Base-by-base conservation (phyloP, 192 early-diverging fungal genomes). In the Podila epigama region DNA sequence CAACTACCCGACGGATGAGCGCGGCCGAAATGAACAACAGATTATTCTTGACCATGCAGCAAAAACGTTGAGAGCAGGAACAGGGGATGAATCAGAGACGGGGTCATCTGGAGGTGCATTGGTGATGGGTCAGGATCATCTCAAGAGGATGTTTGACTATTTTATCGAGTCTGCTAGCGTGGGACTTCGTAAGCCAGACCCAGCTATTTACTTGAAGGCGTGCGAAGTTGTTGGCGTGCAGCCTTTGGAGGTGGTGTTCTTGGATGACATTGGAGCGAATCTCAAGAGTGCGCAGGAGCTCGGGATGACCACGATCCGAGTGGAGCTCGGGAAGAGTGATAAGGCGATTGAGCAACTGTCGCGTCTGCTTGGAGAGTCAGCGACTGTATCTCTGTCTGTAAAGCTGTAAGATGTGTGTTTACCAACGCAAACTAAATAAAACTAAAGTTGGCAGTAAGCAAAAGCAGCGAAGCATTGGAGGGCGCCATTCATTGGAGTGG, bases 241-340 rank as follows among this genome's bases (percentile, higher is more conserved):
- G 16, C 93, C 95, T 10, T 33, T 70, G 0, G 85, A 95, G 55
- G 86, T 75, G 5, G 85, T 95, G 36, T 95, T 96, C 66, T 63
- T 96, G 51, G 95, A 96, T 81, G 95, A 96, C 66, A 95, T 96
- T 72, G 89, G 87, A 20, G 80, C 63, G 6, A 95, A 95, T 51
- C 66, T 95, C 57, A 86, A 89, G 36, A 82, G 91, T 2, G 93
- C 95, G 1, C 79, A 87, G 36, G 69, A 81, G 1, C 80, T 95
- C 5, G 93, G 93, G 31, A 90, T 93, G 86, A 80, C 68, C 1
- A 89, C 90, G 2, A 89, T 96, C 20, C 85, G 87, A 31, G 88
- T 89, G 27, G 64, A 83, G 37, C 60, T 89, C 13, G 87, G 86
- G 7, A 70, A 79, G 28, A 79, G 84, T 10, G 53, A 70, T 27